Evolutionary conservation across 768 basidiomycete genomes (phyloP), one percentile per base, ranked within the genome.

Genomic region (Scleroderma citrinum): DNA sequence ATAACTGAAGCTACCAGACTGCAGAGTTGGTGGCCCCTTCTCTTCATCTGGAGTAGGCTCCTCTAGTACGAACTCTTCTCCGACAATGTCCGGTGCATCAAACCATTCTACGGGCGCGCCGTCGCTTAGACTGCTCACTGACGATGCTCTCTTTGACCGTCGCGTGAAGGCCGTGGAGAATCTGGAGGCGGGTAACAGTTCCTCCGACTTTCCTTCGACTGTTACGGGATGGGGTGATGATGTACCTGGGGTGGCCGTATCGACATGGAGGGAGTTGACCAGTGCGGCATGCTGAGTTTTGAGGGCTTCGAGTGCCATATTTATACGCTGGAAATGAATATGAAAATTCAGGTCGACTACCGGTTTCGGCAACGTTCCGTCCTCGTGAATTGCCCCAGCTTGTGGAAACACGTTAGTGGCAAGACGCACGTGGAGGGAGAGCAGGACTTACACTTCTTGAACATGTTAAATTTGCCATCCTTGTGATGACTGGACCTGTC

Each of bases 61-160:
- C 40, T 82, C 78, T 55, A 90, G 66, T 2, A 86, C 60, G 60
- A 83, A 89, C 60, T 92, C 89, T 51, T 66, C 57, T 40, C 64
- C 72, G 6, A 62, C 48, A 49, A 53, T 23, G 45, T 83, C 85
- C 35, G 75, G 68, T 8, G 88, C 89, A 56, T 92, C 89, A 57
- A 77, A 90, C 88, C 88, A 92, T 58, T 89, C 79, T 44, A 73
- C 69, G 48, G 74, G 61, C 23, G 30, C 53, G 26, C 74, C 76
- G 47, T 78, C 81, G 39, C 75, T 77, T 23, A 69, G 60, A 26
- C 74, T 74, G 2, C 78, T 80, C 32, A 71, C 60, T 31, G 75
- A 69, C 11, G 80, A 81, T 44, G 71, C 60, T 30, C 75, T 73
- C 47, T 71, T 70, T 10, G 72, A 70, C 26, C 59, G 65, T 35